Evolutionary conservation across 2,329 filamentous ascomycete species (phyloP), one percentile per base, ranked within the genome.

Genomic region (Zymoseptoria ardabiliae): DNA sequence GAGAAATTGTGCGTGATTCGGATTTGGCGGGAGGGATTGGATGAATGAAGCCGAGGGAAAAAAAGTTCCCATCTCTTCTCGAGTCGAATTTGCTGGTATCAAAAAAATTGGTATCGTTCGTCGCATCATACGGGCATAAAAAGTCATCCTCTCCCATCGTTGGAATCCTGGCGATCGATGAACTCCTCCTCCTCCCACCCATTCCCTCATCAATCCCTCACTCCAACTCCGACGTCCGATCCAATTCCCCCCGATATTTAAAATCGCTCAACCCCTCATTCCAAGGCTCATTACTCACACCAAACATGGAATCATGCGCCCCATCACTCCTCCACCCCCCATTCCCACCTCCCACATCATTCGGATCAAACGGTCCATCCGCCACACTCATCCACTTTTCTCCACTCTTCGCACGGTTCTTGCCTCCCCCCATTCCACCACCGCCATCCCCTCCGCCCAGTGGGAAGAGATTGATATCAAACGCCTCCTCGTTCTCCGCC

Each of bases 1-100:
- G 94, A 99, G 78, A 95, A 89, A 77, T 78, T 99, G 74, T 87
- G 91, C 70, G 88, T 99, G 68, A 78, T 97, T 67, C 84, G 92
- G 71, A 89, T 96, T 71, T 96, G 90, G 89, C 83, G 85, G 69
- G 58, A 56, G 19, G 59, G n/a, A n/a, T n/a, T n/a, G n/a, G n/a
- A n/a, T n/a, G n/a, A n/a, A n/a, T n/a, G n/a, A n/a, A n/a, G n/a
- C n/a, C n/a, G n/a, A n/a, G n/a, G n/a, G n/a, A n/a, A n/a, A n/a
- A n/a, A n/a, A n/a, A n/a, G n/a, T n/a, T n/a, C n/a, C n/a, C n/a
- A n/a, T n/a, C n/a, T n/a, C n/a, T n/a, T n/a, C n/a, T n/a, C n/a
- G n/a, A n/a, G n/a, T n/a, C n/a, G n/a, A n/a, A n/a, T n/a, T n/a
- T n/a, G n/a, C n/a, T n/a, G n/a, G n/a, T n/a, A n/a, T n/a, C n/a